A percentile compares a stretch with the other conserved stretches of the same genome.
Conservation (phyloP, 345 rosid genomes). For the Camelina sativa region DNA sequence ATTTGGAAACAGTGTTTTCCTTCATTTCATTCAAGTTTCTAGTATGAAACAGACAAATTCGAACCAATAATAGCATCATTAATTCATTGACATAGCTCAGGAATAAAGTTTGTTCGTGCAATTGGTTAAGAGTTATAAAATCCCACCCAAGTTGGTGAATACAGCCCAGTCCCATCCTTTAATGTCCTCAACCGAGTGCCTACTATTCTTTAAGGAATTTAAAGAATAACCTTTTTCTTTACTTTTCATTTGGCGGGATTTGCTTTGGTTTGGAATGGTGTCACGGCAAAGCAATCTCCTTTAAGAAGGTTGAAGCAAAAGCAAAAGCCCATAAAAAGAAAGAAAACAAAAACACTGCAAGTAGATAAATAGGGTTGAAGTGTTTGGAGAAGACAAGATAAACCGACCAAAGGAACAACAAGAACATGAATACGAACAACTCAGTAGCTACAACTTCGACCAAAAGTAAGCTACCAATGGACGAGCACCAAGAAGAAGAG, state of each 20-base stretch:
- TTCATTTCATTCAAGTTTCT: not conserved
- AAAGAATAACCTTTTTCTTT: not conserved
- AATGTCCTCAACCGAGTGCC: not conserved
- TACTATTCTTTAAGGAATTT: not conserved
- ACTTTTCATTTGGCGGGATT: not conserved
- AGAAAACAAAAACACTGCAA: not conserved
- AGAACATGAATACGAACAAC: constrained; percentile 23
- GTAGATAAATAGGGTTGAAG: constrained; percentile 13
- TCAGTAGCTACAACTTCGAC: constrained; percentile 26
- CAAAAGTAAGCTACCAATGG: constrained; percentile 51
- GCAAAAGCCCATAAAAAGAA: constrained; percentile 10
- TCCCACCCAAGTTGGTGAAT: not conserved
- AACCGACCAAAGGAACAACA: not conserved
- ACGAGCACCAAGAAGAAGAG: constrained; percentile 65
- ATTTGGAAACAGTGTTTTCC: not conserved
- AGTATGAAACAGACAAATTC: not conserved
- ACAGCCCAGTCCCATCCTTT: not conserved
- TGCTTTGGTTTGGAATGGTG: constrained; percentile 31
- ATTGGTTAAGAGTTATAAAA: not conserved
- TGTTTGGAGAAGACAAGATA: not conserved
- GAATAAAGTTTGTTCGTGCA: not conserved
- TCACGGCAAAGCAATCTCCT: constrained; percentile 28
- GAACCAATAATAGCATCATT: not conserved
- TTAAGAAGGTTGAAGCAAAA: constrained; percentile 33
- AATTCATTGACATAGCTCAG: not conserved